Conservation (phyloP, 2,329 filamentous ascomycete genomes). For the Pleomassaria siparia region DNA sequence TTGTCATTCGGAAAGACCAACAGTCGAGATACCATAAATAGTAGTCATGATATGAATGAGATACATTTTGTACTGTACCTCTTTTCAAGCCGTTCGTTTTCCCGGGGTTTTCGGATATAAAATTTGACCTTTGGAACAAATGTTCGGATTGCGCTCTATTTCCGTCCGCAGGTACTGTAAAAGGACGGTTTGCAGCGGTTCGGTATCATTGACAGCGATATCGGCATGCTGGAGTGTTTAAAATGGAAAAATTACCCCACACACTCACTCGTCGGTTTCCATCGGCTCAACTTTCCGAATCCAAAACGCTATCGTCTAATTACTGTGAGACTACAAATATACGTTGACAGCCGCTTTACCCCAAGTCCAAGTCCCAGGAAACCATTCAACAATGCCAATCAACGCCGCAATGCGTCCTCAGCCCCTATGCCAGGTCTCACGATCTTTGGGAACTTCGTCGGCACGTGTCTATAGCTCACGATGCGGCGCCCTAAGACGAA, state of each 20-base stretch:
- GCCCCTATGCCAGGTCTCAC: slow-evolving; percentile 31
- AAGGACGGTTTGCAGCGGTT: background rate
- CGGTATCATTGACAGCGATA: background rate
- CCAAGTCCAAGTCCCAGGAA: no score
- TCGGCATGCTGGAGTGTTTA: no score
- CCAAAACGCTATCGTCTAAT: slow-evolving; percentile 2
- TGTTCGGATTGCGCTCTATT: no score
- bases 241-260: slow-evolving; percentile 5
- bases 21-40: background rate
- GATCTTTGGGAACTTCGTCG: slow-evolving; percentile 25
- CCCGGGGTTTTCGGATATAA: no score
- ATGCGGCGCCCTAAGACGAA: slow-evolving; percentile 30
- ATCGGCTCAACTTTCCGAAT: slow-evolving; percentile 15
- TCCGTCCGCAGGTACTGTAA: no score
- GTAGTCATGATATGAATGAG: background rate
- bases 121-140: no score
- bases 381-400: slow-evolving; percentile 33
- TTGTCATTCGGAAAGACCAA: background rate
- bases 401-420: slow-evolving; percentile 33
- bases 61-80: background rate
- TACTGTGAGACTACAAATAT: slow-evolving; percentile 12
- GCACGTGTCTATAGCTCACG: slow-evolving; percentile 26
- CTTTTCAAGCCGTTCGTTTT: no score
- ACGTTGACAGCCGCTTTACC: no score
- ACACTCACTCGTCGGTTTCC: slow-evolving; percentile 20